Evolutionary conservation across 345 rosid species (phyloP).

Genomic region (Linum trigynum): DNA sequence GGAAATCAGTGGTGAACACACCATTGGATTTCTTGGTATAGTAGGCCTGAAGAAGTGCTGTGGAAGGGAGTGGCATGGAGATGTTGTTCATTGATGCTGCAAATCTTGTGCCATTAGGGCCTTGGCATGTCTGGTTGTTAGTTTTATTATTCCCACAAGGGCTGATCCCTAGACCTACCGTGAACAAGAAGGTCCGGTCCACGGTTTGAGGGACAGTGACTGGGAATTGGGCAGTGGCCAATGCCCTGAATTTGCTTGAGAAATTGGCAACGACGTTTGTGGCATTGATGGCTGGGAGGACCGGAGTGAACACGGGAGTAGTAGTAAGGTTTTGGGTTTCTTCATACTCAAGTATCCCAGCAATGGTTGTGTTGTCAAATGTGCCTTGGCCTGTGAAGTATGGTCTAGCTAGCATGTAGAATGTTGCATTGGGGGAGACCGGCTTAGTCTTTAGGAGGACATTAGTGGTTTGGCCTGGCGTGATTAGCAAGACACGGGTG

Average conservation of each 20-base stretch:
- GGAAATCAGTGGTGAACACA: slow-evolving; percentile 49
- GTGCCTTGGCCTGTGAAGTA: slow-evolving; percentile 59
- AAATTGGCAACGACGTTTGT: slow-evolving; percentile 42
- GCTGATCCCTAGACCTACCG: slow-evolving; percentile 51
- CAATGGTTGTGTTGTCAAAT: slow-evolving; percentile 56
- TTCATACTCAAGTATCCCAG: slow-evolving; percentile 56
- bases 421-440: slow-evolving; percentile 35
- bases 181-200: slow-evolving; percentile 38
- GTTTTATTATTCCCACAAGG: slow-evolving; percentile 33
- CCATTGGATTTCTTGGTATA: slow-evolving; percentile 35
- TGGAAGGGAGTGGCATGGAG: slow-evolving; percentile 46
- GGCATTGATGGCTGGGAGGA: slow-evolving; percentile 49
- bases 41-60: slow-evolving; percentile 49
- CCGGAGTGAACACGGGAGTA: slow-evolving; percentile 27
- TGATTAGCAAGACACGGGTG: slow-evolving; percentile 32
- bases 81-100: slow-evolving; percentile 56
- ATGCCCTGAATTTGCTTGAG: slow-evolving; percentile 38
- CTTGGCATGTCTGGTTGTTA: slow-evolving; percentile 61
- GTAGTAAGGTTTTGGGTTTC: slow-evolving; percentile 10
- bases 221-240: slow-evolving; percentile 42
- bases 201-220: slow-evolving; percentile 48
- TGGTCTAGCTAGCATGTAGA: slow-evolving; percentile 60
- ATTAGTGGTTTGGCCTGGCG: slow-evolving; percentile 73
- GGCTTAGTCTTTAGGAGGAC: slow-evolving; percentile 56
- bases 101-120: slow-evolving; percentile 59